A percentile compares a stretch with the other conserved stretches of the same genome.
phyloP scores from a whole-genome alignment of 805 yeast species.

The Saccharomycopsis synnaedendra region DNA sequence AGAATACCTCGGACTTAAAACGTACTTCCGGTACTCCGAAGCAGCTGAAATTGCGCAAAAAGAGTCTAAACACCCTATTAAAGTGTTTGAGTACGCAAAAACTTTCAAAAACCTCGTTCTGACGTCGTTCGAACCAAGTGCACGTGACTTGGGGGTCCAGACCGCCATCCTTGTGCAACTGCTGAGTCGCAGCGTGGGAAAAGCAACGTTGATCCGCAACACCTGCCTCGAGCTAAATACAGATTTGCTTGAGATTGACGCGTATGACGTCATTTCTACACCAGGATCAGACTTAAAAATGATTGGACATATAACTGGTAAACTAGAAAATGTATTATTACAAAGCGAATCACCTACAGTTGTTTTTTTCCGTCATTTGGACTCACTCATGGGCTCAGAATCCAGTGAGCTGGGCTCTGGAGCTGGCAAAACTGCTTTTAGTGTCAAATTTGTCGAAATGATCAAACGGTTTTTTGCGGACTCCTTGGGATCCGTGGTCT shows the following conservation, averaged over 20 bases:
- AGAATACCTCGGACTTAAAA: constrained; percentile 32
- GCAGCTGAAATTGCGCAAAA: background rate
- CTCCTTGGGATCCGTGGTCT: constrained; percentile 27
- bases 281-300: constrained; percentile 70
- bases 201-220: constrained; percentile 48
- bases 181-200: constrained; percentile 68
- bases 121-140: constrained; percentile 32
- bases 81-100: constrained; percentile 35
- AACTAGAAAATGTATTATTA: constrained; percentile 51
- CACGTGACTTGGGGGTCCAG: constrained; percentile 29
- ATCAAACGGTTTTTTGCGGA: constrained; percentile 38
- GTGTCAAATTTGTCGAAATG: constrained; percentile 44
- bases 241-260: constrained; percentile 58
- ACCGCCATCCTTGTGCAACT: constrained; percentile 63
- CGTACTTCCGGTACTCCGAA: constrained; percentile 26
- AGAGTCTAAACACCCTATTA: constrained; percentile 13
- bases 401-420: background rate
- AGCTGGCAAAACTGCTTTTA: constrained; percentile 30
- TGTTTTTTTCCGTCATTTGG: constrained; percentile 60
- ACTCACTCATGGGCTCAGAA: constrained; percentile 56
- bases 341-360: constrained; percentile 34
- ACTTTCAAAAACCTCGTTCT: constrained; percentile 41
- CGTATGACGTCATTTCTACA: constrained; percentile 38
- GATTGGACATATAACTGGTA: constrained; percentile 66
- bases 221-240: constrained; percentile 50